Evolutionary conservation across 805 yeast genomes (phyloP).

Genomic region (Candida railenensis): DNA sequence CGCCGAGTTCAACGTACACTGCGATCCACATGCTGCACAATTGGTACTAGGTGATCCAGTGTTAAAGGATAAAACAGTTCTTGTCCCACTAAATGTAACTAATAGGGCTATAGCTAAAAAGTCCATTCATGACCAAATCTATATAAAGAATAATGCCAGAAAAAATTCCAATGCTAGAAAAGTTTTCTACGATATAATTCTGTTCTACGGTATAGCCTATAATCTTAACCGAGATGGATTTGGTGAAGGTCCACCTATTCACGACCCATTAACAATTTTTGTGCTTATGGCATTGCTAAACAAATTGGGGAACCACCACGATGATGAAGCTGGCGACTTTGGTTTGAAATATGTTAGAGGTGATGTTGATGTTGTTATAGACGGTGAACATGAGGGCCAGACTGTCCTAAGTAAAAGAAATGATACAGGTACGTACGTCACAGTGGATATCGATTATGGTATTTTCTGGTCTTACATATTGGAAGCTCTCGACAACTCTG

Average conservation of each 20-base stretch:
- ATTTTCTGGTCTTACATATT: constrained; percentile 16
- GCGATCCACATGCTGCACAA: constrained; percentile 76
- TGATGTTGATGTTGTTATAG: constrained; percentile 20
- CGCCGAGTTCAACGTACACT: constrained; percentile 74
- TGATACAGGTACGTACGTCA: constrained; percentile 18
- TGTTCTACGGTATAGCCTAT: constrained; percentile 19
- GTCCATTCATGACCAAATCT: constrained; percentile 20
- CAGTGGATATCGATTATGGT: constrained; percentile 13
- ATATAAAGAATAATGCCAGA: constrained; percentile 24
- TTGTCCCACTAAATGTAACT: constrained; percentile 70
- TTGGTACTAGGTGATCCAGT: constrained; percentile 48
- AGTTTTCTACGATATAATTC: constrained; percentile 21
- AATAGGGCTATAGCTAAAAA: constrained; percentile 56
- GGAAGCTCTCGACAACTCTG: constrained; percentile 18
- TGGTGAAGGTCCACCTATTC: constrained; percentile 67
- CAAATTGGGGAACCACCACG: constrained; percentile 6
- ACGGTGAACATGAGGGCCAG: constrained; percentile 33
- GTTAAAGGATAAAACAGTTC: constrained; percentile 47
- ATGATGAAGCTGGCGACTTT: constrained; percentile 12
- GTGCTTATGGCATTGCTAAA: constrained; percentile 50
- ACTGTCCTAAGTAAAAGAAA: constrained; percentile 9
- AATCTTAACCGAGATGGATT: constrained; percentile 9
- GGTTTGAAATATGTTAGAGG: constrained; percentile 26
- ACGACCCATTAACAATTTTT: constrained; percentile 74
- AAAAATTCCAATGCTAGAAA: constrained; percentile 44